A percentile compares a stretch with the other conserved stretches of the same genome.
phyloP scores from a whole-genome alignment of 2,329 filamentous ascomycete species.

The Cladosporium sp. region DNA sequence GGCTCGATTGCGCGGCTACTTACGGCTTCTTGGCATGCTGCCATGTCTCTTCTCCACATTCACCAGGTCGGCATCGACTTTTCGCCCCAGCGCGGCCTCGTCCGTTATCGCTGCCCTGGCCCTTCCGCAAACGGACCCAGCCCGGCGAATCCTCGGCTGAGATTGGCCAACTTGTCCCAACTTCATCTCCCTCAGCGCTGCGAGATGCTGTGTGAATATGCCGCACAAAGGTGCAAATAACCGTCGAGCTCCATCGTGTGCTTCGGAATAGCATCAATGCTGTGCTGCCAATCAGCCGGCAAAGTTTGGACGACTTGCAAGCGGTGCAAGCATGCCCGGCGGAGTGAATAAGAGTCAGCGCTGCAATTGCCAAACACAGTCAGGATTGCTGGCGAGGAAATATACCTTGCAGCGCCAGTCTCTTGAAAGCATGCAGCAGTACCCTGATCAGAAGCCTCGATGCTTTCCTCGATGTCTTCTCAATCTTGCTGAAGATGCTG shows the following conservation, averaged over 20 bases:
- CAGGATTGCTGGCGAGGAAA: not conserved
- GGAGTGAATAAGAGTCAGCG: not conserved
- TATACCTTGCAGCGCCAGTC: not conserved
- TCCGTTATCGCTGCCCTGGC: constrained; percentile 5
- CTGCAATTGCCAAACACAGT: not conserved
- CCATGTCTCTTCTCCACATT: not conserved
- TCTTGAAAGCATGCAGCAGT: too few species aligned
- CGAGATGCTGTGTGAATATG: not conserved
- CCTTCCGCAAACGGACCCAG: not conserved
- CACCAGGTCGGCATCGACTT: not conserved
- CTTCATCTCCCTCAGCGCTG: not conserved
- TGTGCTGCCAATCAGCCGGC: not conserved
- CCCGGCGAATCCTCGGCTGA: constrained; percentile 4
- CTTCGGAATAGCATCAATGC: not conserved
- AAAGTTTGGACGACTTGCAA: not conserved
- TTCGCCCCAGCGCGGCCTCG: not conserved
- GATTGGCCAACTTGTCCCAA: not conserved
- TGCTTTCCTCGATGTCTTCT: too few species aligned
- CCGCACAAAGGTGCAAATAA: constrained; percentile 9
- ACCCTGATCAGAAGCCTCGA: too few species aligned
- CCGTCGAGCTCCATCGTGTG: not conserved
- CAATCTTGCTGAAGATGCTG: too few species aligned
- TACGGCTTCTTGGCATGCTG: constrained; percentile 6
- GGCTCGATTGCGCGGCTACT: constrained; percentile 9
- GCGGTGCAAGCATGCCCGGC: not conserved